Conservation (phyloP, 345 rosid genomes). For the Moricandia moricandioides region DNA sequence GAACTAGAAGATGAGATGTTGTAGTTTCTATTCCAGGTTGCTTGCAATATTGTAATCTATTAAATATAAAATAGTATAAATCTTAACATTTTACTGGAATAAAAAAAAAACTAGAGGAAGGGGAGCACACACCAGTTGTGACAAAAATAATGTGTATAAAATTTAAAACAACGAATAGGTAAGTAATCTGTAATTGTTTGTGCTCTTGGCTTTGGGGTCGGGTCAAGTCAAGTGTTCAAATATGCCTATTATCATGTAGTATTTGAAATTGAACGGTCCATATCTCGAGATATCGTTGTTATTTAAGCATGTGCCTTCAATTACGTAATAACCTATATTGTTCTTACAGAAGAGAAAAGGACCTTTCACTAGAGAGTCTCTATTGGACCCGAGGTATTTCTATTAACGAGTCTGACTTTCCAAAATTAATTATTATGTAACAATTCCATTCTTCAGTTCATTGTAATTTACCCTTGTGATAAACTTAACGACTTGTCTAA, state of each 20-base stretch:
- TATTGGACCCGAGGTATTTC: neutral
- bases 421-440: neutral
- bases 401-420: neutral
- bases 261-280: constrained; percentile 19
- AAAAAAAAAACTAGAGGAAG: neutral
- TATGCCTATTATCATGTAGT: neutral
- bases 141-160: neutral
- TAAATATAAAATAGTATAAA: no score
- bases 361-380: constrained; percentile 12
- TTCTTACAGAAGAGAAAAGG: constrained; percentile 19
- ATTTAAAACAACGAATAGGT: neutral
- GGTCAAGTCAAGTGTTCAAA: neutral
- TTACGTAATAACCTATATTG: constrained; percentile 14
- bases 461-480: neutral
- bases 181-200: neutral
- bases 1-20: no score
- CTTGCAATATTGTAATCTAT: no score
- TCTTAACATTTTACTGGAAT: no score
- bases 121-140: neutral
- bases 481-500: neutral
- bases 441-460: neutral
- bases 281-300: constrained; percentile 17
- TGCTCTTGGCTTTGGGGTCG: neutral
- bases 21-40: no score
- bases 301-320: constrained; percentile 25